Evolutionary conservation across 2,329 filamentous ascomycete species (phyloP), one percentile per base, ranked within the genome.

Genomic region (Verruconis gallopava): DNA sequence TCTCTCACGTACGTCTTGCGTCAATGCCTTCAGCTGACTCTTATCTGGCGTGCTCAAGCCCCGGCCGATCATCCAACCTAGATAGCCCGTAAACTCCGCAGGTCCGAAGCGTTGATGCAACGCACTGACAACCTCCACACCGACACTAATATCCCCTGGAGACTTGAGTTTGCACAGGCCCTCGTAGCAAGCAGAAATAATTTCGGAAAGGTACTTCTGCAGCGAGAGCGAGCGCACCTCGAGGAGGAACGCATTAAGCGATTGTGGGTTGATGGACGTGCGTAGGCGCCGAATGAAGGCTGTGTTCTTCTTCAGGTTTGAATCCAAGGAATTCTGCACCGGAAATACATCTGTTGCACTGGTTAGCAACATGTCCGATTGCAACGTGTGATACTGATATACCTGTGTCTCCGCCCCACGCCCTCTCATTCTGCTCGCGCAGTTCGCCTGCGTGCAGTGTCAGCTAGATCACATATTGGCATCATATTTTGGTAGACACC

Each of bases 261-360:
- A 84, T 44, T 85, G 71, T 38, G 84, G 67, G 48, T 82, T 88
- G 48, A 96, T 79, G 46, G 85, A 84, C 45, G 89, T 95, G 52
- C 89, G 84, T 43, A 96, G 72, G 55, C 89, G 85, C 65, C 94
- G 95, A 58, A 96, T 96, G 61, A 96, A 95, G 50, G 88, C 86
- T 3, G 89, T 96, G 55, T 96, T 96, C 69, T 95, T 96, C 67
- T 94, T 95, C 61, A 96, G 72, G 40, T 88, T 91, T 40, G 89
- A 94, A 62, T 96, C 89, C 55, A 96, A 79, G 21, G 83, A 81
- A 56, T 75, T 73, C 60, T 76, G 79, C 51, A 91, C 78, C 42
- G 75, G 64, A 55, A 93, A 85, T 48, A 93, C 66, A 67, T 84
- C 86, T 93, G 50, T 15, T 14, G 13, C 6, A 5, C 19, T 15